Evolutionary conservation across 768 basidiomycete genomes (phyloP), one percentile per base, ranked within the genome.

Genomic region (Suillus plorans): DNA sequence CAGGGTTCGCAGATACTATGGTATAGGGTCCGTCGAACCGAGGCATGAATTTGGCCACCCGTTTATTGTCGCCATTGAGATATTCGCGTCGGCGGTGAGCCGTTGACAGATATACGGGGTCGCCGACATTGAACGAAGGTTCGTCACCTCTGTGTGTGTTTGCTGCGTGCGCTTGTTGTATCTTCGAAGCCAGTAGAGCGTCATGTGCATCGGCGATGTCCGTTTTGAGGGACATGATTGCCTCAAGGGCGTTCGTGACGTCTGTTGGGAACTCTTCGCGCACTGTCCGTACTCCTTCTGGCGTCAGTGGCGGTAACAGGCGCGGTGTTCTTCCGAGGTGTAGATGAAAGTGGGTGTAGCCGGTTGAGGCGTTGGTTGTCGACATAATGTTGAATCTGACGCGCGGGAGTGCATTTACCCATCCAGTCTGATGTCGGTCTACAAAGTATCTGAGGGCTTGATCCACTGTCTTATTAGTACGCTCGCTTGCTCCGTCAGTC

Each of bases 361-460:
- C 72, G 69, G 76, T 76, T 64, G 59, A 74, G 18, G 61, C 47
- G 37, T 78, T 78, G 0, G 74, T 66, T 0, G 72, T 70, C 53
- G 75, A 78, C 71, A 81, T 81, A 5, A 79, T 63, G 4, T 69
- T 64, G 62, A 80, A 81, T 3, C 75, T 63, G 0, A 80, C 64
- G 0, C 56, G 56, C 0, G 77, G 79, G 0, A 81, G 66, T 0
- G 70, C 68, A 0, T 28, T 20, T 0, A 70, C 67, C 81, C 79
- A 82, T 0, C 74, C 76, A 3, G 63, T 68, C 34, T 78, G 71
- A 28, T 71, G 69, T 1, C 65, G 22, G 10, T 71, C 64, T 18
- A 74, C 69, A 66, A 69, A 67, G 44, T 64, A 77, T 36, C 65
- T 64, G 2, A 72, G 52, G 18, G 58, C 56, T 45, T 79, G 78